Evolutionary conservation across 768 basidiomycete species (phyloP).

Genomic region (Hysterangium stoloniferum): DNA sequence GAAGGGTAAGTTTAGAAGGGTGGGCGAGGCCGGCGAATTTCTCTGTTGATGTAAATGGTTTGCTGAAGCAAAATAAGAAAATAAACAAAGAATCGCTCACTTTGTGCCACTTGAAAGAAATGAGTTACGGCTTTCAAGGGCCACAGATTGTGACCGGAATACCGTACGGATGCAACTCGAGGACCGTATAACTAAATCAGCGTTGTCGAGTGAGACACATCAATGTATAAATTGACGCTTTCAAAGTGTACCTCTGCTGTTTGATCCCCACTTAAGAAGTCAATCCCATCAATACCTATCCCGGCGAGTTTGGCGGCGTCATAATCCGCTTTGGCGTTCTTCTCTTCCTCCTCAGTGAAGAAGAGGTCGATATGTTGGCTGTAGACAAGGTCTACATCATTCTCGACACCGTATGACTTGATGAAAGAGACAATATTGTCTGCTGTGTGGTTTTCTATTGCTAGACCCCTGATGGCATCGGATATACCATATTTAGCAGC

Average conservation of each 20-base stretch:
- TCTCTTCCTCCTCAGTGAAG: slow-evolving; percentile 38
- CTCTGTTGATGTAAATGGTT: not conserved
- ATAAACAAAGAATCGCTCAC: not conserved
- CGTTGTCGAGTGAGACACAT: not conserved
- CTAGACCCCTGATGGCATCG: slow-evolving; percentile 46
- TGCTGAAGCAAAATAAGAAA: not conserved
- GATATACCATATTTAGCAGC: slow-evolving; percentile 36
- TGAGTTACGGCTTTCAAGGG: slow-evolving; percentile 74
- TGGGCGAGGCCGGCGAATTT: slow-evolving; percentile 18
- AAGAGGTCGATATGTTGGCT: slow-evolving; percentile 47
- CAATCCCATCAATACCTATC: slow-evolving; percentile 33
- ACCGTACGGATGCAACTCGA: slow-evolving; percentile 42
- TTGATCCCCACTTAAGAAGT: slow-evolving; percentile 41
- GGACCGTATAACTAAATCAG: slow-evolving; percentile 35
- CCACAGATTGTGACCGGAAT: slow-evolving; percentile 62
- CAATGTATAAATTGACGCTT: not conserved
- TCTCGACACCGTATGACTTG: slow-evolving; percentile 31
- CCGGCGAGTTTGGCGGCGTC: slow-evolving; percentile 48
- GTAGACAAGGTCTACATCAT: slow-evolving; percentile 53
- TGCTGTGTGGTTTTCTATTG: slow-evolving; percentile 52
- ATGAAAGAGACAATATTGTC: slow-evolving; percentile 43
- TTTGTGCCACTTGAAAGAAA: slow-evolving; percentile 40
- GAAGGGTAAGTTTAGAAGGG: slow-evolving; percentile 39
- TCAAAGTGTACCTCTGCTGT: slow-evolving; percentile 35
- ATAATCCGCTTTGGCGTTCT: slow-evolving; percentile 34